Evolutionary conservation across 73 alveolate species (phyloP), one percentile per base, ranked within the genome.

Genomic region (Symbiodinium natans): DNA sequence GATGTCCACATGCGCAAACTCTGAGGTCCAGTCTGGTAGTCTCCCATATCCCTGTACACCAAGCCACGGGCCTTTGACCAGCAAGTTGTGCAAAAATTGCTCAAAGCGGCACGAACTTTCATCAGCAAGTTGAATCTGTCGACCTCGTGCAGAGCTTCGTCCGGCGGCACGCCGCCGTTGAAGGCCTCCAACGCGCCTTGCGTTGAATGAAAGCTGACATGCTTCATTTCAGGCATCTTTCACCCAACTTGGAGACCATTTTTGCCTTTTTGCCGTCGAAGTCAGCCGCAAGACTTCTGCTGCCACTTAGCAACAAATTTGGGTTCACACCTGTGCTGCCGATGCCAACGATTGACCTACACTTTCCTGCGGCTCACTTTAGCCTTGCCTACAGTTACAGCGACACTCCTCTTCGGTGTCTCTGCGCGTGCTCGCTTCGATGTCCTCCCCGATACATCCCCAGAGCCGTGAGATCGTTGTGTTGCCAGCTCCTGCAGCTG

Each of bases 151-250:
- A 92, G 98, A 13, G 98, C 98, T 77, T 74, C 98, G 39, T 92
- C 98, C 40, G 92, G 83, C n/a, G 98, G 98, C 36, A 92, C 92
- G 25, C 98, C 98, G 11, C 98, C 98, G 39, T 92, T 92, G 98
- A 77, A 92, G 42, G 98, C 98, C 63, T 92, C 97, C 89, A 90
- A 68, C 25, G 97, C 97, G 71, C 97, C 97, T 90, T 38, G n/a
- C 19, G 1, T 27, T 34, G 31, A 39, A 25, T 31, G 25, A n/a
- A 74, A 13, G 83, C 33, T 21, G 39, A n/a, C 40, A 34, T 31
- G 43, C 41, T 33, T 29, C 33, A 21, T 31, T 31, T 4, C 40
- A 46, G 29, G 36, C 80, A 9, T 56, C 74, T 23, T n/a, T n/a
- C n/a, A n/a, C n/a, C n/a, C n/a, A n/a, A n/a, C n/a, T n/a, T n/a